Percentiles rank a stretch among this genome's conserved stretches.
Evolutionary conservation across 768 basidiomycete species (phyloP).

Genomic region (Rhodotorula taiwanensis): DNA sequence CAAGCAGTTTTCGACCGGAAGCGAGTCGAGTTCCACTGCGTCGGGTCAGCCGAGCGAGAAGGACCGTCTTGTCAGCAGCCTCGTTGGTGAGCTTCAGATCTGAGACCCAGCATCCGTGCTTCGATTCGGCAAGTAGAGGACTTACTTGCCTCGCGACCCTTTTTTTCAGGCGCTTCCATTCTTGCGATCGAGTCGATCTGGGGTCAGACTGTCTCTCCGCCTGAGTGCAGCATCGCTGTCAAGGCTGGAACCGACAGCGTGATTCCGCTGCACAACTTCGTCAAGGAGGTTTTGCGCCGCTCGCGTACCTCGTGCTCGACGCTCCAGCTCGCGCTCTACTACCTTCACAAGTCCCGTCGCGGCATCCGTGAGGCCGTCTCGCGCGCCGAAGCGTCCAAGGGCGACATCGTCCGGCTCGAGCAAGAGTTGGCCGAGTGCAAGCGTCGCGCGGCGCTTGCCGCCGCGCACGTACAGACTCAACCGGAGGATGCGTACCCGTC

Average conservation of each 20-base stretch:
- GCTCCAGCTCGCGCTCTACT: conserved; percentile 80
- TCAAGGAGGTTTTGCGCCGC: conserved; percentile 79
- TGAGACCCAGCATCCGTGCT: too few species aligned
- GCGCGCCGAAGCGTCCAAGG: conserved; percentile 51
- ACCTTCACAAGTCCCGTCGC: conserved; percentile 66
- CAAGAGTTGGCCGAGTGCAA: background rate
- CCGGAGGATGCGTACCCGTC: conserved; percentile 22
- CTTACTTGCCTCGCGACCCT: background rate
- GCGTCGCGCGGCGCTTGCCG: background rate
- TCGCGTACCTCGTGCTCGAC: conserved; percentile 76
- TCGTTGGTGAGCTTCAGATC: conserved; percentile 15
- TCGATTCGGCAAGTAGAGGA: background rate
- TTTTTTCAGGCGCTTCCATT: conserved; percentile 20
- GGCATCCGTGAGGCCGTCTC: conserved; percentile 60
- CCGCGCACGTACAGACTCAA: too few species aligned
- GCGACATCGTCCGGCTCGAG: conserved; percentile 44
- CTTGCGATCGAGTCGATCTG: conserved; percentile 37
- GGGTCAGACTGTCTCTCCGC: background rate
- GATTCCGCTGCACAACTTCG: conserved; percentile 55
- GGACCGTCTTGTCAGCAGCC: conserved; percentile 21
- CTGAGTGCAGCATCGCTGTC: background rate
- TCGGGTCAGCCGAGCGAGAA: background rate
- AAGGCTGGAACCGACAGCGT: conserved; percentile 6
- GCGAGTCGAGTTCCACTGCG: background rate
- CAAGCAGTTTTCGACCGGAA: background rate